Base-by-base conservation (phyloP, 495 filamentous ascomycete genomes). In the Copromyces sp. region DNA sequence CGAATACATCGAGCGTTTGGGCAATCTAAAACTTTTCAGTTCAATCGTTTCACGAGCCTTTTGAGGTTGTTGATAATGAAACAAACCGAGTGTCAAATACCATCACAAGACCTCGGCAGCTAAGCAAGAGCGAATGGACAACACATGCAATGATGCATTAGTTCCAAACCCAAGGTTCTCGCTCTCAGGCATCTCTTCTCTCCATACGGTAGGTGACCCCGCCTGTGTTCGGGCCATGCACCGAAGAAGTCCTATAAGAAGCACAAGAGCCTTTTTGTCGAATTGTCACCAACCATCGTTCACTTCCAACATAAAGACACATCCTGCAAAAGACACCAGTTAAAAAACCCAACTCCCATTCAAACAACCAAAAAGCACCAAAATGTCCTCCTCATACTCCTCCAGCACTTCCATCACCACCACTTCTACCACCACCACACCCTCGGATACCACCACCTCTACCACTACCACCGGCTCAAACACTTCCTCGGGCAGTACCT, bases 91-190 rank as follows among this genome's bases (percentile, higher is more conserved):
- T 1, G 2, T 17, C 16, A 42, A 6, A 16, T 16, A 42, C 17
- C 4, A 42, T 42, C 5, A 6, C 41, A 42, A 42, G 14, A 14
- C 3, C 6, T 42, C 1, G 7, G 2, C 4, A 7, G 2, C 16
- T 42, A 4, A 0, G 2, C 41, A 42, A 17, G 16, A 42, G 5
- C 41, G 6, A 17, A 3, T 45, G 7, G 2, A 9, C 1, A 0
- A n/a, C n/a, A n/a, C n/a, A n/a, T n/a, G n/a, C 2, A n/a, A n/a
- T 47, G 17, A 47, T 47, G 1, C 17, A 47, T 47, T 8, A 17
- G n/a, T n/a, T n/a, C n/a, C n/a, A 20, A n/a, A 0, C 16, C n/a
- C 24, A n/a, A 3, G 6, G 17, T 0, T 0, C 8, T n/a, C 42
- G 17, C 8, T n/a, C 2, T n/a, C 9, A 45, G 7, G 0, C 3